Evolutionary conservation across 1,284 basidiomycete species (phyloP).

Genomic region (Fomitopsis schrenkii): DNA sequence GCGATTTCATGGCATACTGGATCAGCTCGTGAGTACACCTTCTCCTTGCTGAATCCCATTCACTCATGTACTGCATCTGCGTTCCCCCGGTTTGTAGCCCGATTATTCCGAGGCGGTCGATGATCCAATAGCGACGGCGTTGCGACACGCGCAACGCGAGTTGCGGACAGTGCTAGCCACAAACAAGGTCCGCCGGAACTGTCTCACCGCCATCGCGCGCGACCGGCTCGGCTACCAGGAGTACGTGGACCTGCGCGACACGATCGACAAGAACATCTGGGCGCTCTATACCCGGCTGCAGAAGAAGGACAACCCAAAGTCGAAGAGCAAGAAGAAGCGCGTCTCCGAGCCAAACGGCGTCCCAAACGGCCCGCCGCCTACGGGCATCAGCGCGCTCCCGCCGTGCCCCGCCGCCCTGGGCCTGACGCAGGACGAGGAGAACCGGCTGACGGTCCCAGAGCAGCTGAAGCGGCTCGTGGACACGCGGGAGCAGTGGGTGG

Average conservation of each 20-base stretch:
- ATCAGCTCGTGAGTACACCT: constrained; percentile 44
- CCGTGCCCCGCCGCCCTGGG: constrained; percentile 65
- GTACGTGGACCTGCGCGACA: constrained; percentile 76
- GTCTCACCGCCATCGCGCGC: constrained; percentile 75
- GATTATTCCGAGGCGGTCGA: constrained; percentile 79
- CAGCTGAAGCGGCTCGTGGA: constrained; percentile 67
- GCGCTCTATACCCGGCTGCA: constrained; percentile 69
- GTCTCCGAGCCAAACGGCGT: constrained; percentile 38
- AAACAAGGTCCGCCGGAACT: constrained; percentile 80
- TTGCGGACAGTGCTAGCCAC: constrained; percentile 71
- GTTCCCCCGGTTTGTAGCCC: constrained; percentile 42
- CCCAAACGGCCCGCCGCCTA: constrained; percentile 24
- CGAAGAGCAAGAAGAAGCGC: constrained; percentile 67
- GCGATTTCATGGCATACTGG: constrained; percentile 63
- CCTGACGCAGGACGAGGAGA: constrained; percentile 63
- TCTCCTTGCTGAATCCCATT: not conserved
- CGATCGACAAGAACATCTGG: constrained; percentile 78
- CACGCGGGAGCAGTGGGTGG: constrained; percentile 71
- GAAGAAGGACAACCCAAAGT: constrained; percentile 68
- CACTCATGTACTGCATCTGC: not conserved
- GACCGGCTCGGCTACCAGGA: constrained; percentile 89
- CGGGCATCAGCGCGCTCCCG: constrained; percentile 24
- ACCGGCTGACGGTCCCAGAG: constrained; percentile 64
- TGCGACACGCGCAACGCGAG: constrained; percentile 85
- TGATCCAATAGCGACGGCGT: constrained; percentile 88